phyloP scores from a whole-genome alignment of 2,329 filamentous ascomycete genomes.

The Pseudogymnoascus sp. region DNA sequence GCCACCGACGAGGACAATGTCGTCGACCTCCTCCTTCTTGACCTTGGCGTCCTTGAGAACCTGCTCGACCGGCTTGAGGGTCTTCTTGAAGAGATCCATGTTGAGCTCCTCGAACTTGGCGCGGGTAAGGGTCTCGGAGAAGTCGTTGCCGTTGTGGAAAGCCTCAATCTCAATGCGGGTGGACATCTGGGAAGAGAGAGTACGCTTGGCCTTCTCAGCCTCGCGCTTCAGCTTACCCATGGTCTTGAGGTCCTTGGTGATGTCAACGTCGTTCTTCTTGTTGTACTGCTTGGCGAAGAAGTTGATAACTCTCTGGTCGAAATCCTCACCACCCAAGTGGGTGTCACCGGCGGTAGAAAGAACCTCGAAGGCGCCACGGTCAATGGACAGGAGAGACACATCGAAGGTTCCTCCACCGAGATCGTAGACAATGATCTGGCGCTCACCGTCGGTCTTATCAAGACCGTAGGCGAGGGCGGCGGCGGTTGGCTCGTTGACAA shows the following conservation, averaged over 20 bases:
- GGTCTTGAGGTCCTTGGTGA: slow-evolving; percentile 90
- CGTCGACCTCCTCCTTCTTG: slow-evolving; percentile 89
- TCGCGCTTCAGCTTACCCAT: slow-evolving; percentile 99
- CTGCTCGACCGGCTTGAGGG: slow-evolving; percentile 96
- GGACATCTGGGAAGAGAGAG: slow-evolving; percentile 88
- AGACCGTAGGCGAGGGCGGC: slow-evolving; percentile 92
- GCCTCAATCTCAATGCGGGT: slow-evolving; percentile 94
- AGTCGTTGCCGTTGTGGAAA: slow-evolving; percentile 94
- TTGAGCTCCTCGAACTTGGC: slow-evolving; percentile 99
- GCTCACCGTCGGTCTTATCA: slow-evolving; percentile 76
- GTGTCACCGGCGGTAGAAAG: slow-evolving; percentile 93
- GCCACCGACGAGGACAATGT: slow-evolving; percentile 96
- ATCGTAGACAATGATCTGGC: slow-evolving; percentile 89
- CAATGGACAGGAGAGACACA: slow-evolving; percentile 87
- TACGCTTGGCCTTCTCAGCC: slow-evolving; percentile 98
- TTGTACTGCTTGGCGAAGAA: slow-evolving; percentile 96
- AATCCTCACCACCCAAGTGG: slow-evolving; percentile 96
- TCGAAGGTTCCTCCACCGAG: slow-evolving; percentile 91
- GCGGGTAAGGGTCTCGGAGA: slow-evolving; percentile 95
- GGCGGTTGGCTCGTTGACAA: slow-evolving; percentile 94
- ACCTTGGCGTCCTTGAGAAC: slow-evolving; percentile 97
- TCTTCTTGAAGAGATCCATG: slow-evolving; percentile 99
- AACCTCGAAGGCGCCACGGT: slow-evolving; percentile 90
- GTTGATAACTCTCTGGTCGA: slow-evolving; percentile 95
- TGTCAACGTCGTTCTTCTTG: slow-evolving; percentile 91